Evolutionary conservation across 2,329 filamentous ascomycete genomes (phyloP).

Genomic region (Alternaria solani): DNA sequence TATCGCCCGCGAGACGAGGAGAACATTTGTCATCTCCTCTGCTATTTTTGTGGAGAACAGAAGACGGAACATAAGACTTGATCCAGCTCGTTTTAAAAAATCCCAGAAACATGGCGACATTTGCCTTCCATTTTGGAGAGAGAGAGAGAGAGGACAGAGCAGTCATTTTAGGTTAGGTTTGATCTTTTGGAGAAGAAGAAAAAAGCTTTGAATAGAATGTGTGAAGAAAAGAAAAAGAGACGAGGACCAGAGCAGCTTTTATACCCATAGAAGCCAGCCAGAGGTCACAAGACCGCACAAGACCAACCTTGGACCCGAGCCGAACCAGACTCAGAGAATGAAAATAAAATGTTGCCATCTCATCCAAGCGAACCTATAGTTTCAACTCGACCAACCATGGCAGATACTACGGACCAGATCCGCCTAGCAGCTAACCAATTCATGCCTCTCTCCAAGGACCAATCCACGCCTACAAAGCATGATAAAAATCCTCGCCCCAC

Average conservation of each 20-base stretch:
- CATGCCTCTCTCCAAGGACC: background rate
- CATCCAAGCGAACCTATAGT: no score
- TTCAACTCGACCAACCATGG: background rate
- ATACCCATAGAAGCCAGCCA: background rate
- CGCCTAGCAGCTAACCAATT: background rate
- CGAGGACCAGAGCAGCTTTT: background rate
- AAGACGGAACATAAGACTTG: background rate
- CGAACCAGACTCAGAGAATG: background rate
- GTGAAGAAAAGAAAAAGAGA: background rate
- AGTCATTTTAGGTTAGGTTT: background rate
- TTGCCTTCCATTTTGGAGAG: background rate
- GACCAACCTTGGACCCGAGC: background rate
- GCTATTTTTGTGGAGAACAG: background rate
- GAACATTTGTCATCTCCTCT: no score
- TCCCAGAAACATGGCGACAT: background rate
- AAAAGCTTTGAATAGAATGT: background rate
- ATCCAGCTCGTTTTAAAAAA: background rate
- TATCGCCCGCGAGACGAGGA: no score
- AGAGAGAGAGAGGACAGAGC: background rate
- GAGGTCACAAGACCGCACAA: background rate
- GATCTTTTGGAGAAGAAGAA: background rate
- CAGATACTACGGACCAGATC: background rate
- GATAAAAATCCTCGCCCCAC: background rate
- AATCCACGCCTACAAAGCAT: background rate
- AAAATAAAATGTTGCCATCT: background rate